phyloP scores from a whole-genome alignment of 2,329 filamentous ascomycete species.

The Verticillium dahliae region DNA sequence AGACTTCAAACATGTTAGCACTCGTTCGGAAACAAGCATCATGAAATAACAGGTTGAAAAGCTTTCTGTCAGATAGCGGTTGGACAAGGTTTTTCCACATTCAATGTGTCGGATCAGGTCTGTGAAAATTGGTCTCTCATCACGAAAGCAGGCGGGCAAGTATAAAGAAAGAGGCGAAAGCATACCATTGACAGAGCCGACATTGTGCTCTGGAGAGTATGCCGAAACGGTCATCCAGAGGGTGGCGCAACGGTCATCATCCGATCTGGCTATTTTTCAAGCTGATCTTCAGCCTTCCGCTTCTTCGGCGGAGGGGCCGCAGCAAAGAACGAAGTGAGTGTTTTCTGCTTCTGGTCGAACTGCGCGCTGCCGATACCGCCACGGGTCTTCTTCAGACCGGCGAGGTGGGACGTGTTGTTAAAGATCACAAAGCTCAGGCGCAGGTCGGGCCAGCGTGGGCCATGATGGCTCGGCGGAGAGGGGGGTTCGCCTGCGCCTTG shows the following conservation, averaged over 20 bases:
- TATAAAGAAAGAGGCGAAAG: slow-evolving; percentile 4
- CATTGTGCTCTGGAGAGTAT: background rate
- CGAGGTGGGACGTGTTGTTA: slow-evolving; percentile 67
- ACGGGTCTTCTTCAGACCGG: slow-evolving; percentile 68
- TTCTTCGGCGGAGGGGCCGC: slow-evolving; percentile 36
- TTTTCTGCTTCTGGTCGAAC: slow-evolving; percentile 70
- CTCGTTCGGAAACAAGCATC: background rate
- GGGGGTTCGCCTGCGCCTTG: background rate
- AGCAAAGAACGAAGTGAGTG: slow-evolving; percentile 68
- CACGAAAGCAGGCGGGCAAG: slow-evolving; percentile 43
- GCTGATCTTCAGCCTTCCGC: slow-evolving; percentile 28
- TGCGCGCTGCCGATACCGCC: slow-evolving; percentile 75
- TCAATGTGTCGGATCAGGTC: slow-evolving; percentile 70
- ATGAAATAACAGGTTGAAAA: background rate
- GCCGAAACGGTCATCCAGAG: background rate
- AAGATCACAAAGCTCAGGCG: slow-evolving; percentile 46
- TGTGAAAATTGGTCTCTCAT: slow-evolving; percentile 69
- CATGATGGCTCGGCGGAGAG: background rate
- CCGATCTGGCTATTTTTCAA: slow-evolving; percentile 9
- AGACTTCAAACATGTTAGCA: background rate
- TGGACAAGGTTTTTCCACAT: slow-evolving; percentile 70
- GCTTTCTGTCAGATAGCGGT: slow-evolving; percentile 59
- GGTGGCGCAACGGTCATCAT: background rate
- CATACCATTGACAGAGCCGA: background rate
- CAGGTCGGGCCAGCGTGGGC: slow-evolving; percentile 35